Evolutionary conservation across 2,329 filamentous ascomycete genomes (phyloP).

Genomic region (Paracorniculantispora psalliotae): DNA sequence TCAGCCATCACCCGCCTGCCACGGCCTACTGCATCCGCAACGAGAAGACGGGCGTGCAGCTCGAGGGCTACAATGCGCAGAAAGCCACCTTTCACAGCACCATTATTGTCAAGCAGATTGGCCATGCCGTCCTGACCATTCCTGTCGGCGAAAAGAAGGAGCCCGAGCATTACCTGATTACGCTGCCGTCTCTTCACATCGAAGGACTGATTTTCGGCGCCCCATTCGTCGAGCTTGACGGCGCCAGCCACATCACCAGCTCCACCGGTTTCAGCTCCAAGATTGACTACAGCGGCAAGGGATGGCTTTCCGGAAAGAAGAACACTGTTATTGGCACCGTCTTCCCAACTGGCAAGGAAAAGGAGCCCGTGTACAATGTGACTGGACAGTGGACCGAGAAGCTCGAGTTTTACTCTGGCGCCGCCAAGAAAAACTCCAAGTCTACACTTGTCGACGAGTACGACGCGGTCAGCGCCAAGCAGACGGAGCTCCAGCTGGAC

Average conservation of each 20-base stretch:
- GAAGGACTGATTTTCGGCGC: conserved; percentile 83
- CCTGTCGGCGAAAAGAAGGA: conserved; percentile 38
- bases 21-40: conserved; percentile 95
- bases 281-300: conserved; percentile 89
- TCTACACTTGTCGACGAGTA: conserved; percentile 53
- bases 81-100: conserved; percentile 92
- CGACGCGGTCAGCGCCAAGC: conserved; percentile 51
- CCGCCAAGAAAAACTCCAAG: conserved; percentile 44
- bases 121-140: conserved; percentile 78
- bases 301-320: conserved; percentile 94
- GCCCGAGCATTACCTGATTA: conserved; percentile 78
- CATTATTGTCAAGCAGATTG: conserved; percentile 92
- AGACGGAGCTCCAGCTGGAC: conserved; percentile 65
- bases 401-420: conserved; percentile 70
- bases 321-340: conserved; percentile 78
- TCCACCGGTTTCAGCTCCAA: conserved; percentile 82
- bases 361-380: conserved; percentile 71
- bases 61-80: conserved; percentile 91
- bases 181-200: conserved; percentile 84
- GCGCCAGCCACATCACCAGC: conserved; percentile 77
- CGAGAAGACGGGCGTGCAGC: conserved; percentile 69
- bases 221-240: conserved; percentile 88
- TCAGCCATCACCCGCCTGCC: conserved; percentile 88
- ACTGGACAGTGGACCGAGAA: conserved; percentile 86
- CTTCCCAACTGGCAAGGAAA: conserved; percentile 65